Percentiles rank a stretch among this genome's conserved stretches.
Evolutionary conservation across 768 basidiomycete species (phyloP).

Genomic region (Dioszegia aurantiaca): DNA sequence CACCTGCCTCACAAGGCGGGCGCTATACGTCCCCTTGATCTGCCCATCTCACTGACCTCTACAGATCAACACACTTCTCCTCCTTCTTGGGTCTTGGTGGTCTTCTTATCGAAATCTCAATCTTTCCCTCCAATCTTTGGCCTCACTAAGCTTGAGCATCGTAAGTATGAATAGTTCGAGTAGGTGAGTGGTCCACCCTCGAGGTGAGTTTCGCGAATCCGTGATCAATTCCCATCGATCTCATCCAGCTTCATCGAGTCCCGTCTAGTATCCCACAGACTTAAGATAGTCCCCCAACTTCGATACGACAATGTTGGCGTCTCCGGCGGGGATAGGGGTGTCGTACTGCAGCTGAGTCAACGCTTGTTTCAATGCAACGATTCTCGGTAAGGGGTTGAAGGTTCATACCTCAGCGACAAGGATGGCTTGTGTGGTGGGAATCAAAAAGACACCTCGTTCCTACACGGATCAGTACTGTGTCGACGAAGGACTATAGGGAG

Average conservation of each 20-base stretch:
- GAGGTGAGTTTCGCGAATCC: neutral
- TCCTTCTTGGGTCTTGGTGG: too few species aligned
- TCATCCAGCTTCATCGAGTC: neutral
- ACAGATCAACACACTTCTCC: too few species aligned
- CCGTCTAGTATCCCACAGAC: conserved; percentile 40
- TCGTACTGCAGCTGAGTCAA: conserved; percentile 56
- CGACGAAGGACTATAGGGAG: neutral
- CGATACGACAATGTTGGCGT: conserved; percentile 67
- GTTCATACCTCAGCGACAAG: conserved; percentile 62
- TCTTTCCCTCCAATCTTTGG: too few species aligned
- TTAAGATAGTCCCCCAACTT: conserved; percentile 74
- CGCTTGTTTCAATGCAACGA: too few species aligned
- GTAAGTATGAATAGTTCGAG: too few species aligned
- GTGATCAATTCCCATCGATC: neutral
- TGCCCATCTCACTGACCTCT: too few species aligned
- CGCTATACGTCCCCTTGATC: too few species aligned
- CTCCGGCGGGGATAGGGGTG: conserved; percentile 64
- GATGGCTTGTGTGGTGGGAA: conserved; percentile 81
- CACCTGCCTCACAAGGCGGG: too few species aligned
- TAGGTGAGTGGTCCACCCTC: too few species aligned
- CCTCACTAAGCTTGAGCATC: too few species aligned
- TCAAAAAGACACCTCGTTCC: conserved; percentile 70
- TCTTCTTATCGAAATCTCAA: too few species aligned
- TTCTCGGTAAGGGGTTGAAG: neutral
- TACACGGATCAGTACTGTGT: conserved; percentile 46